Conservation (phyloP, 495 filamentous ascomycete genomes). For the Stereocaulon alpinum region DNA sequence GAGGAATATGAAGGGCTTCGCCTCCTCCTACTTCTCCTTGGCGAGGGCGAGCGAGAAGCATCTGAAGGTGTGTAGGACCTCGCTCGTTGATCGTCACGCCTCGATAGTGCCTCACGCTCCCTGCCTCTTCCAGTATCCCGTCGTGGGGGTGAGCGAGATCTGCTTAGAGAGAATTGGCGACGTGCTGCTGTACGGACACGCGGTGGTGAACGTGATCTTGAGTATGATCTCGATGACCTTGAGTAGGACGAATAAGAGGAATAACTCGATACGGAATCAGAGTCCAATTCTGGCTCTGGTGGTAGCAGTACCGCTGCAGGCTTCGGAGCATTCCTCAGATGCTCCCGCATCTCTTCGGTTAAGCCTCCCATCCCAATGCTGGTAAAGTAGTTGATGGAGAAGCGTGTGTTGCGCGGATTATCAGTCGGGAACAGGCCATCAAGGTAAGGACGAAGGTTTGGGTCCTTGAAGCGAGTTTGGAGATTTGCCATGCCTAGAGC, state of each 20-base stretch:
- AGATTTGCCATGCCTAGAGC: conserved; percentile 74
- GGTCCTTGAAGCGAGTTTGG: conserved; percentile 63
- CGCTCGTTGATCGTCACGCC: conserved; percentile 3
- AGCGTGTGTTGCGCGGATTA: conserved; percentile 79
- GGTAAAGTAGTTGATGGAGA: conserved; percentile 99
- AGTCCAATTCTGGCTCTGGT: conserved; percentile 37
- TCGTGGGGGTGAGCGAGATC: conserved; percentile 14
- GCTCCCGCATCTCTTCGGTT: conserved; percentile 91
- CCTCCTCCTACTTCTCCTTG: conserved; percentile 1
- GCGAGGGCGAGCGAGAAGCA: conserved; percentile 15
- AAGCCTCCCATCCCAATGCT: conserved; percentile 89
- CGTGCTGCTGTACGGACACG: conserved; percentile 21
- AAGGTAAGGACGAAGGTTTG: conserved; percentile 65
- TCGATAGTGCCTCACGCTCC: conserved; percentile 9
- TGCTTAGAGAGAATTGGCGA: conserved; percentile 14
- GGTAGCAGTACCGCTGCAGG: conserved; percentile 59
- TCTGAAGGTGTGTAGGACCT: conserved; percentile 13
- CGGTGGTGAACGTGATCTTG: conserved; percentile 26
- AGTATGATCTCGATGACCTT: conserved; percentile 37
- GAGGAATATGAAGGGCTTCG: conserved; percentile 20
- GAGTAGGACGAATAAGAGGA: conserved; percentile 49
- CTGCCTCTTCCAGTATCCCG: conserved; percentile 6
- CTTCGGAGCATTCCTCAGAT: conserved; percentile 74
- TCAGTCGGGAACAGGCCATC: conserved; percentile 82
- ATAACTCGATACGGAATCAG: conserved; percentile 55